Percentiles rank a stretch among this genome's conserved stretches.
These are phyloP conservation scores for Lathyrus aphaca DNA, from an alignment of 306 rosid species.

Conservation along the genomic window DNA sequence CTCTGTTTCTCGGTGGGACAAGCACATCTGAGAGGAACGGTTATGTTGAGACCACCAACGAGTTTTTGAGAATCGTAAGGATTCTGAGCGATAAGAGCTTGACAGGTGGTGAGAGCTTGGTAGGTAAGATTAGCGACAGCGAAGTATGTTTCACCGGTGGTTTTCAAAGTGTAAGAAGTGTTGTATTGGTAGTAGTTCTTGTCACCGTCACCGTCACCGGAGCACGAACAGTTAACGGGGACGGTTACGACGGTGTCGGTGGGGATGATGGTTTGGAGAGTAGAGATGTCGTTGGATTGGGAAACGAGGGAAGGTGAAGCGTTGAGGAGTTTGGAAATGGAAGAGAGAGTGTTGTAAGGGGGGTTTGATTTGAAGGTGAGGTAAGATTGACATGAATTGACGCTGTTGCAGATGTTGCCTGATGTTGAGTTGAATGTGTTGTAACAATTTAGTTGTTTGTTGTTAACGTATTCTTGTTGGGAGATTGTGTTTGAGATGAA, in stretches of 20 bases:
- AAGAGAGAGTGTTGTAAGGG: constrained; percentile 36
- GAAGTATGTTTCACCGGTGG: constrained; percentile 47
- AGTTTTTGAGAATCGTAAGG: constrained; percentile 16
- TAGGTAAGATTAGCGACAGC: constrained; percentile 61
- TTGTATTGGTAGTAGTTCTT: constrained; percentile 53
- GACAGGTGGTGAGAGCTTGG: constrained; percentile 71
- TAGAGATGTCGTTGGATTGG: constrained; percentile 57
- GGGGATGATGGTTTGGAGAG: constrained; percentile 46
- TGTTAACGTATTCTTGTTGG: constrained; percentile 59
- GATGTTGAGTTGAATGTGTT: constrained; percentile 36
- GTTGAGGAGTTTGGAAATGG: constrained; percentile 51
- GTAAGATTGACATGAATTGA: constrained; percentile 51
- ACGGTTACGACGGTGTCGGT: constrained; percentile 40
- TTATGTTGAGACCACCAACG: background rate
- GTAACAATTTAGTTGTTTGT: constrained; percentile 62
- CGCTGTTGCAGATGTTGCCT: constrained; percentile 56
- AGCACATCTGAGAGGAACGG: constrained; percentile 70
- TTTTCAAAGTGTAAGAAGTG: constrained; percentile 44
- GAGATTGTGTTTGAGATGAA: constrained; percentile 28
- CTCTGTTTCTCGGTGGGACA: constrained; percentile 59
- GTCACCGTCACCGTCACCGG: constrained; percentile 15
- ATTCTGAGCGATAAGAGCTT: constrained; percentile 58
- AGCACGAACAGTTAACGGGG: constrained; percentile 65
- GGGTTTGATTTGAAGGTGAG: constrained; percentile 67
- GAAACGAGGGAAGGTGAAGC: constrained; percentile 43